These are phyloP conservation scores for Colletotrichum destructivum DNA, from an alignment of 2,329 filamentous ascomycete genomes.

Conservation along the genomic window DNA sequence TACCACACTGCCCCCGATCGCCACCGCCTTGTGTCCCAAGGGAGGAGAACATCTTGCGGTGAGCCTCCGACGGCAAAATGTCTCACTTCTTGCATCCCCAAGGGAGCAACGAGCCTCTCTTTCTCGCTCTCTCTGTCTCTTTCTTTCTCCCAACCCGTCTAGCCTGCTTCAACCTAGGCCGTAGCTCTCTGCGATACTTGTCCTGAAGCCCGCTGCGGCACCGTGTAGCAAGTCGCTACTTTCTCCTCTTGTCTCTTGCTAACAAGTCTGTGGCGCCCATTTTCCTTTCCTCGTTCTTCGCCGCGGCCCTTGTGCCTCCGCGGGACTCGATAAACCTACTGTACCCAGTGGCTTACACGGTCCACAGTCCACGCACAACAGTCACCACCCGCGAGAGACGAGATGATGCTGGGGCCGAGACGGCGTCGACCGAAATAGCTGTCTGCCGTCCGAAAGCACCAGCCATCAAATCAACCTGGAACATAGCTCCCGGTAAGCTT, in stretches of 20 bases:
- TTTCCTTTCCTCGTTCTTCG: background rate
- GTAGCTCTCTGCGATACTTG: constrained; percentile 19
- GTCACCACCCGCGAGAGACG: background rate
- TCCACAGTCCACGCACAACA: background rate
- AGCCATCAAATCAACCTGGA: constrained; percentile 39
- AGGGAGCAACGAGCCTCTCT: constrained; percentile 8
- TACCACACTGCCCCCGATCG: background rate
- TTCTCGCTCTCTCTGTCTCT: no score
- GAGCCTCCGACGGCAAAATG: constrained; percentile 27
- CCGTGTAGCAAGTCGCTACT: constrained; percentile 36
- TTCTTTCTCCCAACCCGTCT: constrained; percentile 3
- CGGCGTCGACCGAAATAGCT: constrained; percentile 17
- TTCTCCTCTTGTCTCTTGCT: constrained; percentile 20
- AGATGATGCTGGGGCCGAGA: background rate
- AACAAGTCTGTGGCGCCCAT: constrained; percentile 6
- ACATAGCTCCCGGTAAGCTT: constrained; percentile 39
- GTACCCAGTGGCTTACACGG: constrained; percentile 7
- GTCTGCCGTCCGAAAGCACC: constrained; percentile 4
- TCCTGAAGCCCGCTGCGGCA: constrained; percentile 16
- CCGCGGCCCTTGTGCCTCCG: constrained; percentile 4
- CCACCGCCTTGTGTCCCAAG: constrained; percentile 19
- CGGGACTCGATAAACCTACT: background rate
- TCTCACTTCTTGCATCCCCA: constrained; percentile 31
- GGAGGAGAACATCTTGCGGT: constrained; percentile 31
- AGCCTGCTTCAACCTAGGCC: constrained; percentile 33